Evolutionary conservation across 768 basidiomycete genomes (phyloP).

Genomic region (Auriscalpium orientale): DNA sequence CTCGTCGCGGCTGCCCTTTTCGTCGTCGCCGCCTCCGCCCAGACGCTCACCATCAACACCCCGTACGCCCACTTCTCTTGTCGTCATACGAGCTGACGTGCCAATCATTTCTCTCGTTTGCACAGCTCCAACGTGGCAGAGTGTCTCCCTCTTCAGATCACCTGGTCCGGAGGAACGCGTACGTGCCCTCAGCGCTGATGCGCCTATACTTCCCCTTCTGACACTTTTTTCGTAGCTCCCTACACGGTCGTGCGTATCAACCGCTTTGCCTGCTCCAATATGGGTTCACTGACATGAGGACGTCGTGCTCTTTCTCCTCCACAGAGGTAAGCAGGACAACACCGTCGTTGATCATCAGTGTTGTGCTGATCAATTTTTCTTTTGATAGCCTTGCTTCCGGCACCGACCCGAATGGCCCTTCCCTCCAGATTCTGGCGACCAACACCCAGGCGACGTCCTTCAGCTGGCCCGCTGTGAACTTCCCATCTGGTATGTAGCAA

Average conservation of each 20-base stretch:
- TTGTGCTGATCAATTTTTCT: neutral
- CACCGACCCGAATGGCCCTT: slow-evolving; percentile 31
- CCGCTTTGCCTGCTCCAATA: neutral
- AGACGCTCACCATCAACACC: slow-evolving; percentile 52
- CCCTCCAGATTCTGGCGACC: slow-evolving; percentile 41
- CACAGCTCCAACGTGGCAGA: slow-evolving; percentile 39
- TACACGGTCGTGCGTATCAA: slow-evolving; percentile 51
- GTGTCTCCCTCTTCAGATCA: slow-evolving; percentile 50
- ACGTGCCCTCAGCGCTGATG: slow-evolving; percentile 19
- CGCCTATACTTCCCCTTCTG: neutral
- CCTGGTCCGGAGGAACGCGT: slow-evolving; percentile 54
- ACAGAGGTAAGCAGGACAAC: slow-evolving; percentile 31
- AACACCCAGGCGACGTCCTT: slow-evolving; percentile 28
- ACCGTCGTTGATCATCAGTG: no score
- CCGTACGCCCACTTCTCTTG: slow-evolving; percentile 43
- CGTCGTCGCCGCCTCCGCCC: slow-evolving; percentile 36
- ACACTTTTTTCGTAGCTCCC: slow-evolving; percentile 34
- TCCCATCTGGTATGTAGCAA: slow-evolving; percentile 33
- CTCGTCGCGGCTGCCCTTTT: slow-evolving; percentile 35
- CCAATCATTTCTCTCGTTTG: slow-evolving; percentile 1
- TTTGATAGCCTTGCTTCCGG: slow-evolving; percentile 47
- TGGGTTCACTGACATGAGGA: neutral
- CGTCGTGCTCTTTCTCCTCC: neutral
- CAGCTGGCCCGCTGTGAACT: slow-evolving; percentile 48
- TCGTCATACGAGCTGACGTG: neutral